These are phyloP conservation scores for Spathaspora gorwiae DNA, from an alignment of 805 yeast genomes.

Conservation along the genomic window DNA sequence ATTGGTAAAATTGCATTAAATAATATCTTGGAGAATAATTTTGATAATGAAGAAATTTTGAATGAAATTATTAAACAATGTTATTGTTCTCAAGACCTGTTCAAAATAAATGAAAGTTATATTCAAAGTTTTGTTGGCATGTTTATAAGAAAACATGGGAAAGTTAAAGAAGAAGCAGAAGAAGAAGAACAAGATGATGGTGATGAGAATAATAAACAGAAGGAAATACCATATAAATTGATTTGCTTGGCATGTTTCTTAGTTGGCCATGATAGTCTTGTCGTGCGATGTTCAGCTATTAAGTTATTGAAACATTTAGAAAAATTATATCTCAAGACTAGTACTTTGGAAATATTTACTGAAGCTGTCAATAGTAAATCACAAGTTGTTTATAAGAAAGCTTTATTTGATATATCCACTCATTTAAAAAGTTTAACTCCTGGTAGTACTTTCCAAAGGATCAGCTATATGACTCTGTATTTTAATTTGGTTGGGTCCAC, in stretches of 20 bases:
- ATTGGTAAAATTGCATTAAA: conserved; percentile 69
- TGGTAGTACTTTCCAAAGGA: conserved; percentile 55
- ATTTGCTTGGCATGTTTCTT: conserved; percentile 75
- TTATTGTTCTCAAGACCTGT: conserved; percentile 41
- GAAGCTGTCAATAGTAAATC: conserved; percentile 73
- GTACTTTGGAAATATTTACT: conserved; percentile 49
- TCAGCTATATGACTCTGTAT: conserved; percentile 69
- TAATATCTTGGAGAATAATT: conserved; percentile 61
- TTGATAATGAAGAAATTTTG: conserved; percentile 47
- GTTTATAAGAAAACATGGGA: conserved; percentile 41
- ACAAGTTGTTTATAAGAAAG: conserved; percentile 80
- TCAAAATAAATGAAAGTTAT: conserved; percentile 56
- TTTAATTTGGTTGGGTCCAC: conserved; percentile 54
- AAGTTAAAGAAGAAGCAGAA: not conserved
- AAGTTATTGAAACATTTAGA: conserved; percentile 67
- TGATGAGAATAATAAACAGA: conserved; percentile 8
- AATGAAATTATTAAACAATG: conserved; percentile 68
- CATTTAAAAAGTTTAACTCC: conserved; percentile 59
- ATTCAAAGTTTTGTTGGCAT: conserved; percentile 69
- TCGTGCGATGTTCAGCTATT: conserved; percentile 69
- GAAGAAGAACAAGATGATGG: not conserved
- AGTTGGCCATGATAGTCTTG: conserved; percentile 66
- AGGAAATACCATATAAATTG: conserved; percentile 51
- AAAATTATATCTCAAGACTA: conserved; percentile 37
- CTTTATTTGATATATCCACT: conserved; percentile 72